Evolutionary conservation across 2,329 filamentous ascomycete genomes (phyloP).

Genomic region (Clarireedia monteithiana): DNA sequence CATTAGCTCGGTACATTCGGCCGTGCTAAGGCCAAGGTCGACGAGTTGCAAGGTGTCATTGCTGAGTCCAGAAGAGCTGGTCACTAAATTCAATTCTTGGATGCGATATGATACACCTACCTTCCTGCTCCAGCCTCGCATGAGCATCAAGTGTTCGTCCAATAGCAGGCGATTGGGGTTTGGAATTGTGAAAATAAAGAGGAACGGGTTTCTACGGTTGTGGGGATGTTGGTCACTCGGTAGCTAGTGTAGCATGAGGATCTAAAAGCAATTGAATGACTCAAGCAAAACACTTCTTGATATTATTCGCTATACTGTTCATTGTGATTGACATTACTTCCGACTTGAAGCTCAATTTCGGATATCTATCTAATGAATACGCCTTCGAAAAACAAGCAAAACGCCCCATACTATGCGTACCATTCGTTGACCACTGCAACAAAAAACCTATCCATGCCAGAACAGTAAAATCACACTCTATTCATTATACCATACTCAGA

Average conservation of each 20-base stretch:
- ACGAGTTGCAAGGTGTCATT: conserved; percentile 97
- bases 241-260: conserved; percentile 10
- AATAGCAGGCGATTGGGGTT: not conserved
- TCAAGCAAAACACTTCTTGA: not conserved
- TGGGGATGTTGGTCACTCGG: not conserved
- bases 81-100: conserved; percentile 46
- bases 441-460: not conserved
- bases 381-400: not conserved
- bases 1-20: conserved; percentile 90
- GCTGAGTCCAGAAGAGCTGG: conserved; percentile 81
- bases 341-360: not conserved
- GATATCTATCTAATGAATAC: not conserved
- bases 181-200: conserved; percentile 21
- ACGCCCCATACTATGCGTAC: not conserved
- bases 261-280: conserved; percentile 2
- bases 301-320: not conserved
- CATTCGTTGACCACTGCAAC: not conserved
- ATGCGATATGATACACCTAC: conserved; percentile 4
- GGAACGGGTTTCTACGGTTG: conserved; percentile 7
- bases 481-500: not conserved
- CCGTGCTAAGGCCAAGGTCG: conserved; percentile 98
- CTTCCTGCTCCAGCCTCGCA: no score
- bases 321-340: not conserved
- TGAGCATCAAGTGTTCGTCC: not conserved
- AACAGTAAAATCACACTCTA: not conserved